Base-by-base conservation (phyloP, 2,329 filamentous ascomycete species). In the Sarocladium oryzae region DNA sequence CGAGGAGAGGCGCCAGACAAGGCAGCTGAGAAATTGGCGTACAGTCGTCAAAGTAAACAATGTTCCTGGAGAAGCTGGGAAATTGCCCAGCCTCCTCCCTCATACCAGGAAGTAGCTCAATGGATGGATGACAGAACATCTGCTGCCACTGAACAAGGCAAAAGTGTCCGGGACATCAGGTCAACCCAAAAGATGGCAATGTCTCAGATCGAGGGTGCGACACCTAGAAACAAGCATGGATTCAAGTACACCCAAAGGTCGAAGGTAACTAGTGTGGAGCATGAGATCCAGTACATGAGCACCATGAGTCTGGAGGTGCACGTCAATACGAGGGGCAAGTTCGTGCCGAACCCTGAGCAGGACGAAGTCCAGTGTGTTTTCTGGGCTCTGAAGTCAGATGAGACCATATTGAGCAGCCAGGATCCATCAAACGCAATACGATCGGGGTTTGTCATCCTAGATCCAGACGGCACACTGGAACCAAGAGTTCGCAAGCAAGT, bases 231-330 rank as follows among this genome's bases (percentile, higher is more conserved):
- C 60, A 85, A 81, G 54, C 77, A 92, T 63, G 89, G 86, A 0
- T 92, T 91, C 72, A 93, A 91, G 63, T 95, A 88, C 64, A 89
- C 86, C 0, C 89, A 91, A 58, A 88, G 84, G 61, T 77, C 79
- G 55, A 81, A 83, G 57, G 84, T 84, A 1, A 87, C 85, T 0
- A 89, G 84, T 57, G 83, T 95, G 16, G 81, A 89, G 60, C 88
- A 92, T 57, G 89, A 95, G 65, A 84, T 82, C 2, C 88, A 93
- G 58, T 95, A 96, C 65, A 97, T 99, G 93, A 96, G 88, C 58
- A 89, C 86, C 16, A 91, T 99, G 88, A 95, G 90, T 57, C 69
- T 99, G 6, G 93, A 99, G 64, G 71, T 97, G 4, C 92, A 99
- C 63, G 85, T 95, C 55, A 96, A 95, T 59, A 93, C 87, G 3